These are phyloP conservation scores for Linnemannia schmuckeri DNA, from an alignment of 192 early-diverging fungal genomes.

Conservation along the genomic window DNA sequence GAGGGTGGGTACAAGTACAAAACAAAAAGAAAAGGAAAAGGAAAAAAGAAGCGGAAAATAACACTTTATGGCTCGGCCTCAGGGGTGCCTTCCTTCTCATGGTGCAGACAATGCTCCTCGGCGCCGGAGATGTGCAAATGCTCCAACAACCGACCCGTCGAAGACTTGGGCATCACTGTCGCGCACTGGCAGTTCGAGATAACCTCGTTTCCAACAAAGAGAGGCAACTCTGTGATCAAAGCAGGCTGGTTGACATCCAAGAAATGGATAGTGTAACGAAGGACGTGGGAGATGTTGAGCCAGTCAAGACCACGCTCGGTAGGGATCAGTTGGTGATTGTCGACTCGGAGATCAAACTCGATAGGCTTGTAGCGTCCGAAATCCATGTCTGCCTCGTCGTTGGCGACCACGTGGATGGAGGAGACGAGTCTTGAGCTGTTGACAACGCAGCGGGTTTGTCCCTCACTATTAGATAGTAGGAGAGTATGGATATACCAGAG, in stretches of 20 bases:
- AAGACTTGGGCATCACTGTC: neutral
- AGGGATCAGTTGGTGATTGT: slow-evolving; percentile 51
- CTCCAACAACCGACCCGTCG: slow-evolving; percentile 8
- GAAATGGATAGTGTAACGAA: slow-evolving; percentile 43
- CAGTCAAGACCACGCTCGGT: slow-evolving; percentile 47
- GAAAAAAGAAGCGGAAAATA: neutral
- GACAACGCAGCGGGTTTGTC: slow-evolving; percentile 26
- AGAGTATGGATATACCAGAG: neutral
- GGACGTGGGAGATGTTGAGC: slow-evolving; percentile 43
- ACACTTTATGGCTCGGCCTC: slow-evolving; percentile 21
- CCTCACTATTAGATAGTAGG: slow-evolving; percentile 10
- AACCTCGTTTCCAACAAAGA: slow-evolving; percentile 46
- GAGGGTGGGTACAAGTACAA: neutral
- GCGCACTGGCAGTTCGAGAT: slow-evolving; percentile 14
- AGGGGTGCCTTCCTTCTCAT: slow-evolving; percentile 36
- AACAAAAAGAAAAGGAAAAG: neutral
- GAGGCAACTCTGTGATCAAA: slow-evolving; percentile 35
- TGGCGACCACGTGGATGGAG: slow-evolving; percentile 13
- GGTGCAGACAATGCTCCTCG: slow-evolving; percentile 32
- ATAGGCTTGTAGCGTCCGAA: slow-evolving; percentile 41
- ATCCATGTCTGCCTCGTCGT: slow-evolving; percentile 38
- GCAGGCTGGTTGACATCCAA: slow-evolving; percentile 32
- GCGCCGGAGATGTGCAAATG: slow-evolving; percentile 23
- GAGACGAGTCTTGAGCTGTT: slow-evolving; percentile 35
- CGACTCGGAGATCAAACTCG: slow-evolving; percentile 44